A percentile compares a stretch with the other conserved stretches of the same genome.
phyloP scores from a whole-genome alignment of 2,329 filamentous ascomycete species.

The Stachybotrys elegans region DNA sequence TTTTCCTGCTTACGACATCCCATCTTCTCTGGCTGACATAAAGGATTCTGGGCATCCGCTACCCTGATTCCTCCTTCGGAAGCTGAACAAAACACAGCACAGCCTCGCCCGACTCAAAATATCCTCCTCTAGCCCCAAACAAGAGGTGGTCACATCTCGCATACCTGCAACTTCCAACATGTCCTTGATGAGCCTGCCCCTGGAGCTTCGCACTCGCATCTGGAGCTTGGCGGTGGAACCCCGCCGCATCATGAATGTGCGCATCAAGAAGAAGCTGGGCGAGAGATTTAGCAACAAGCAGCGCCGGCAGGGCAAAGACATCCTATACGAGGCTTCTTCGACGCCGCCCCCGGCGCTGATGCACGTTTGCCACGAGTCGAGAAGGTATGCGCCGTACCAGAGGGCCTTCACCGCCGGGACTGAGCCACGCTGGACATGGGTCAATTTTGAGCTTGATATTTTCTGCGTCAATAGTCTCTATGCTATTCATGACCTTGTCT shows the following conservation, averaged over 20 bases:
- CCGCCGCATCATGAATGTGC: slow-evolving; percentile 4
- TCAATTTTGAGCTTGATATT: slow-evolving; percentile 8
- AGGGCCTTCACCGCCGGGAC: slow-evolving; percentile 4
- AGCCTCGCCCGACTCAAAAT: no score
- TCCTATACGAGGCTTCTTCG: not conserved
- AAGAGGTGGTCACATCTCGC: not conserved
- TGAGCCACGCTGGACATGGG: slow-evolving; percentile 9
- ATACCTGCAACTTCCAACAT: not conserved
- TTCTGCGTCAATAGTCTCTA: slow-evolving; percentile 7
- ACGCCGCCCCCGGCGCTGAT: slow-evolving; percentile 6
- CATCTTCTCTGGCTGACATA: not conserved
- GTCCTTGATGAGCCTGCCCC: slow-evolving; percentile 6
- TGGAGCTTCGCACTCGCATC: slow-evolving; percentile 7
- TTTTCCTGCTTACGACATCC: not conserved
- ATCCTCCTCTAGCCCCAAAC: no score
- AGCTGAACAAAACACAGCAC: not conserved
- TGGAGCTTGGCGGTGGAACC: slow-evolving; percentile 6
- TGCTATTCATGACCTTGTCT: slow-evolving; percentile 1
- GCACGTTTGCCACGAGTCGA: slow-evolving; percentile 9
- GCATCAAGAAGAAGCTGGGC: slow-evolving; percentile 1
- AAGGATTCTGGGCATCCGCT: not conserved
- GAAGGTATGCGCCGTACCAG: slow-evolving; percentile 5
- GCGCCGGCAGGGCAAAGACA: not conserved
- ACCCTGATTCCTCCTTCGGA: not conserved
- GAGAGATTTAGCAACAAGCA: slow-evolving; percentile 2